phyloP scores from a whole-genome alignment of 805 yeast species.

The Grigorovia jiainica region DNA sequence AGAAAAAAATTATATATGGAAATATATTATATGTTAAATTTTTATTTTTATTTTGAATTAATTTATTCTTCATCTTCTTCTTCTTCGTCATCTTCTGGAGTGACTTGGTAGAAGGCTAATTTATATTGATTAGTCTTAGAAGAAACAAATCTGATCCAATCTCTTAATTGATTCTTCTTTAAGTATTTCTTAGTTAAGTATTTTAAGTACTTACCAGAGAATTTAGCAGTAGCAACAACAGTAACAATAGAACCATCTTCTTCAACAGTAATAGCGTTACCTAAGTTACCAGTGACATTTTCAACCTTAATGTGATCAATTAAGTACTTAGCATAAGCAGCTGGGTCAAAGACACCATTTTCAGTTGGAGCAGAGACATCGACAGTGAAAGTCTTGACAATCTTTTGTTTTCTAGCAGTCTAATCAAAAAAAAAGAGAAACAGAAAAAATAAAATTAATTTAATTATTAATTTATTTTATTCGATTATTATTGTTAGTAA shows the following conservation, averaged over 20 bases:
- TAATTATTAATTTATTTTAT: conserved; percentile 10
- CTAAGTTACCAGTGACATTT: conserved; percentile 92
- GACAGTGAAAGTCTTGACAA: conserved; percentile 83
- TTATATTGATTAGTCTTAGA: conserved; percentile 92
- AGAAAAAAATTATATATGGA: background rate
- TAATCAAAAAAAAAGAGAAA: conserved; percentile 16
- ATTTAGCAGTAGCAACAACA: conserved; percentile 81
- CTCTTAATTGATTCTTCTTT: conserved; percentile 99
- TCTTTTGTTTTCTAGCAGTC: conserved; percentile 79
- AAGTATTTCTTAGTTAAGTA: conserved; percentile 99
- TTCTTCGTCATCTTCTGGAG: conserved; percentile 90
- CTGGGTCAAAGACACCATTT: conserved; percentile 95
- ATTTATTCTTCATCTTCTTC: conserved; percentile 58
- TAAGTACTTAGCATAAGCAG: conserved; percentile 95
- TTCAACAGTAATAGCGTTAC: conserved; percentile 84
- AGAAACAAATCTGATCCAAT: conserved; percentile 99
- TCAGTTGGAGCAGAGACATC: conserved; percentile 97
- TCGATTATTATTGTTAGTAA: conserved; percentile 7
- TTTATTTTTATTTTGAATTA: conserved; percentile 6
- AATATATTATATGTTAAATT: conserved; percentile 1
- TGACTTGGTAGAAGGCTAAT: conserved; percentile 98
- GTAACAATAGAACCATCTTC: conserved; percentile 86
- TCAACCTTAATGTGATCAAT: conserved; percentile 99
- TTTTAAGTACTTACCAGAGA: conserved; percentile 99
- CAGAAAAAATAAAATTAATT: conserved; percentile 11